Percentiles rank a stretch among this genome's conserved stretches.
Evolutionary conservation across 257 asterid genomes (phyloP).

Genomic region (Solanum pimpinellifolium): DNA sequence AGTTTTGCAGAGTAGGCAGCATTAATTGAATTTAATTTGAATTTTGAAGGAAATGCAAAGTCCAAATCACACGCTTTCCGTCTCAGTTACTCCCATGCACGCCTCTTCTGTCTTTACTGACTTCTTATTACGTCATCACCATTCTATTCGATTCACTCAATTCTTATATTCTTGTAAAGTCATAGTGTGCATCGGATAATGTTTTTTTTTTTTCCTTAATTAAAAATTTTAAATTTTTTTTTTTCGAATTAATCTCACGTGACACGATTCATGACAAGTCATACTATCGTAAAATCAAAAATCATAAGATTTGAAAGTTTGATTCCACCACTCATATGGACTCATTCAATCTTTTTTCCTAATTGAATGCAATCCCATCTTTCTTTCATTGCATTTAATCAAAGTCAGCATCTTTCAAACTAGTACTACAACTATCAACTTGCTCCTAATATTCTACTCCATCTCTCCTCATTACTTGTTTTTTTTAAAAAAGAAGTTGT

Average conservation of each 20-base stretch:
- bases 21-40: background rate
- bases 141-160: background rate
- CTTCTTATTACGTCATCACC: background rate
- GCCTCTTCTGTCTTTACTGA: constrained; percentile 11
- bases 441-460: background rate
- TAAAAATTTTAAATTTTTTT: no score
- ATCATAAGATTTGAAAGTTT: no score
- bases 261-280: no score
- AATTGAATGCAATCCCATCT: background rate
- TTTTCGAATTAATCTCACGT: no score
- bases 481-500: no score
- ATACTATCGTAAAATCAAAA: background rate
- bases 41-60: background rate
- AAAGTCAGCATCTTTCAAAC: background rate
- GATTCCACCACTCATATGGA: background rate
- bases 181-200: no score
- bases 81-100: constrained; percentile 21
- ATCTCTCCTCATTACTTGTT: no score
- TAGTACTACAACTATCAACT: background rate
- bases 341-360: background rate
- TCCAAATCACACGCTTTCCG: constrained; percentile 23
- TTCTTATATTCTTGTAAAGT: background rate
- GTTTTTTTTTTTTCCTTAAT: no score
- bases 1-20: background rate
- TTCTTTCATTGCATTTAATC: background rate